Conservation (phyloP, 2,329 filamentous ascomycete genomes). For the Xylariaceae sp. region DNA sequence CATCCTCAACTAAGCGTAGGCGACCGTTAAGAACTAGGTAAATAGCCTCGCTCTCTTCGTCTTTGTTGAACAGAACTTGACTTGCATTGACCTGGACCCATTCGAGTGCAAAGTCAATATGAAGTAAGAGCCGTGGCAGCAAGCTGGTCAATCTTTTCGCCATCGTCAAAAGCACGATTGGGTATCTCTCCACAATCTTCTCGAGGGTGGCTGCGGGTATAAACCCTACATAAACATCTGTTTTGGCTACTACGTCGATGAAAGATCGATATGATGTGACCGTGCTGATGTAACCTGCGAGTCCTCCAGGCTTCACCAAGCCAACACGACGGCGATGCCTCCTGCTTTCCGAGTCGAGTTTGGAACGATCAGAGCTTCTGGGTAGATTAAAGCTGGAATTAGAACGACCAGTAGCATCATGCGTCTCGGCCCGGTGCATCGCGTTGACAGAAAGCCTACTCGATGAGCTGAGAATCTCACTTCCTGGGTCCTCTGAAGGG, state of each 20-base stretch:
- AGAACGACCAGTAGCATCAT: conserved; percentile 13
- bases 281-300: conserved; percentile 91
- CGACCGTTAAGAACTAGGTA: conserved; percentile 96
- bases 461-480: conserved; percentile 36
- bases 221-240: conserved; percentile 96
- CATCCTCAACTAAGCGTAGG: conserved; percentile 77
- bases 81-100: conserved; percentile 97
- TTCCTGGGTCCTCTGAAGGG: conserved; percentile 56
- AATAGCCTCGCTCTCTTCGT: conserved; percentile 95
- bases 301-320: conserved; percentile 87
- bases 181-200: conserved; percentile 87
- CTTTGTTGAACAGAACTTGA: conserved; percentile 89
- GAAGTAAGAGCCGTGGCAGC: conserved; percentile 81
- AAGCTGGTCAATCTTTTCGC: conserved; percentile 90
- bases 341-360: conserved; percentile 31
- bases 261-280: conserved; percentile 95
- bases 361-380: conserved; percentile 34
- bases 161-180: conserved; percentile 89
- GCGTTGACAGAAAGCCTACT: conserved; percentile 30
- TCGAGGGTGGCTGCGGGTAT: conserved; percentile 81
- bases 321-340: conserved; percentile 67
- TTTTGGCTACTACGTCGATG: conserved; percentile 94
- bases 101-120: conserved; percentile 97
- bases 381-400: conserved; percentile 14
- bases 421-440: conserved; percentile 30